A percentile compares a stretch with the other conserved stretches of the same genome.
phyloP scores from a whole-genome alignment of 164 flowering plant genomes.

The Berberis thunbergii region DNA sequence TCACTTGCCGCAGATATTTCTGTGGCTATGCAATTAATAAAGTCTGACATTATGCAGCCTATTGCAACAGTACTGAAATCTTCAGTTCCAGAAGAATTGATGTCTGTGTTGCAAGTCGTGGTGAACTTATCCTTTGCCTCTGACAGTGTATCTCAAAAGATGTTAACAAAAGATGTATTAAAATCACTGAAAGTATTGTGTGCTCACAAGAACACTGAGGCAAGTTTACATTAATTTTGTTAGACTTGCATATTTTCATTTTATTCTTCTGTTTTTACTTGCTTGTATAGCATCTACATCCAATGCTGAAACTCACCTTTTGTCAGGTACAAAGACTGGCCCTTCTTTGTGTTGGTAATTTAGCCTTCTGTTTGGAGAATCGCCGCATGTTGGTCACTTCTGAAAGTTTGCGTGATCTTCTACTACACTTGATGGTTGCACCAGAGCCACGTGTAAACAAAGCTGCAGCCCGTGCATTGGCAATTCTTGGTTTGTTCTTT shows the following conservation, averaged over 20 bases:
- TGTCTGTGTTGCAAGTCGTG: constrained; percentile 86
- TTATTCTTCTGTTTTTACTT: neutral
- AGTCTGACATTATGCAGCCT: constrained; percentile 94
- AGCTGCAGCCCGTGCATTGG: constrained; percentile 98
- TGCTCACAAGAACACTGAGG: constrained; percentile 76
- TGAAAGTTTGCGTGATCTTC: constrained; percentile 87
- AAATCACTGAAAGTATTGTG: constrained; percentile 78
- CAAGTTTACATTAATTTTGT: constrained; percentile 17
- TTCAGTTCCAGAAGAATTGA: constrained; percentile 51
- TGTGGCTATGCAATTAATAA: constrained; percentile 88
- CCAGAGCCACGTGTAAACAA: constrained; percentile 65
- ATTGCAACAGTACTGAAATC: constrained; percentile 71
- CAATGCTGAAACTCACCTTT: constrained; percentile 8
- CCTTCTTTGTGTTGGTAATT: constrained; percentile 77
- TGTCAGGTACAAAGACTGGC: constrained; percentile 87
- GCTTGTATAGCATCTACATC: neutral
- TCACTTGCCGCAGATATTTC: constrained; percentile 86
- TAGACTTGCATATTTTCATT: neutral
- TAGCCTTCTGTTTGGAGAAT: constrained; percentile 87
- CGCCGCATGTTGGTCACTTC: constrained; percentile 86
- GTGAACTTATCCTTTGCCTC: constrained; percentile 76
- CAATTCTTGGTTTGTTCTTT: constrained; percentile 74
- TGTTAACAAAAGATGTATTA: constrained; percentile 78
- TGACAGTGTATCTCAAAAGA: constrained; percentile 79
- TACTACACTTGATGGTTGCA: constrained; percentile 59